These are phyloP conservation scores for Singerocomus inundabilis DNA, from an alignment of 1,284 basidiomycete genomes.

Conservation along the genomic window DNA sequence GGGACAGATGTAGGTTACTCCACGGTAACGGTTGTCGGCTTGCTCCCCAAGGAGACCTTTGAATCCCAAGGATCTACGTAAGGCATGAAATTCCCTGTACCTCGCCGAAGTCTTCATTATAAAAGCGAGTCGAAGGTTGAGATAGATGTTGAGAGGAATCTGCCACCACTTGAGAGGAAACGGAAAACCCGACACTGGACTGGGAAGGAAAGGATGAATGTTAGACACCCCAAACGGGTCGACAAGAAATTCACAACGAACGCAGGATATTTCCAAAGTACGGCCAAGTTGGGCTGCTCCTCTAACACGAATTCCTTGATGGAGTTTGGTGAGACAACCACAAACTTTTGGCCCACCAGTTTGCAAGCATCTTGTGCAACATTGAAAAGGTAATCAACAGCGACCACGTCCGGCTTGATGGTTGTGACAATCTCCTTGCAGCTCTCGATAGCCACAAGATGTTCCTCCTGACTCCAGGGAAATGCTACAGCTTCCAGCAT, in stretches of 20 bases:
- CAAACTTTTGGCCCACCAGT: constrained; percentile 1
- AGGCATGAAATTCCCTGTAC: background rate
- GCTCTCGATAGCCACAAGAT: background rate
- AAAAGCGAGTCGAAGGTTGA: background rate
- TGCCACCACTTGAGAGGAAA: constrained; percentile 17
- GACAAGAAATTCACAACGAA: background rate
- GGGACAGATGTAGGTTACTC: constrained; percentile 8
- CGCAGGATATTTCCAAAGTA: constrained; percentile 12
- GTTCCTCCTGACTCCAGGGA: constrained; percentile 8
- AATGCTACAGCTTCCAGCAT: background rate
- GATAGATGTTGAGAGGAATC: constrained; percentile 13
- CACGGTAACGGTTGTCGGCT: background rate
- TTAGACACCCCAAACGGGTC: background rate
- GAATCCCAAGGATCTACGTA: constrained; percentile 4
- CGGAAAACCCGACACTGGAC: background rate
- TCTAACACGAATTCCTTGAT: background rate
- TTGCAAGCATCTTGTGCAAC: constrained; percentile 13
- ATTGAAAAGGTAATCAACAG: constrained; percentile 1
- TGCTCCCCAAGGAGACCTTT: background rate
- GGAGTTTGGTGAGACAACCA: constrained; percentile 5
- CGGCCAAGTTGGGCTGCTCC: constrained; percentile 2
- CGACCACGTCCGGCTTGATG: constrained; percentile 4
- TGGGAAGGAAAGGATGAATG: background rate
- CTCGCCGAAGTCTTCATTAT: background rate
- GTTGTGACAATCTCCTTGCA: constrained; percentile 3